Base-by-base conservation (phyloP, 1,284 basidiomycete species). In the Tremellales sp. region DNA sequence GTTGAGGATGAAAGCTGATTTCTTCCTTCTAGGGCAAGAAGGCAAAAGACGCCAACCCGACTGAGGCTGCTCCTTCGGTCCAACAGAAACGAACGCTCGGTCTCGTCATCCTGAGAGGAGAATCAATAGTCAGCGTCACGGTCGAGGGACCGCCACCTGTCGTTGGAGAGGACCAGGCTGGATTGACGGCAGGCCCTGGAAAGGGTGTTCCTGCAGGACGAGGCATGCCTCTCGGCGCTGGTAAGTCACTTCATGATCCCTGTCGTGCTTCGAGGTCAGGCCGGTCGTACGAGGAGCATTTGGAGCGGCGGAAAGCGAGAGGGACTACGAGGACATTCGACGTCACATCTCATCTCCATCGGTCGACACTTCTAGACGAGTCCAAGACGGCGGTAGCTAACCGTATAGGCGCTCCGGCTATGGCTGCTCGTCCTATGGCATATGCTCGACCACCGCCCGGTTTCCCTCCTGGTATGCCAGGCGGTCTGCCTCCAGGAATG, bases 111-210 rank as follows among this genome's bases (percentile, higher is more conserved):
- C 77, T 98, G 59, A 83, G 96, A 53, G 96, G 96, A 53, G 96
- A 98, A 76, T 90, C 89, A 1, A 89, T 98, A 41, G 94, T 99
- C 65, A 92, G 88, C 65, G 80, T 98, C 61, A 87, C 84, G 54
- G 91, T 97, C 22, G 96, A 97, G 73, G 94, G 93, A 3, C 94
- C 94, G 2, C 96, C 96, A 39, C 93, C 96, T n/a, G 87, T 92
- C 49, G 86, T 89, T 17, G 86, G 89, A 65, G 92, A 92, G 73
- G 86, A 89, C 76, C 84, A 83, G 64, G 80, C 76, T 49, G 84
- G 59, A n/a, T 52, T 72, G 49, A 54, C 60, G 40, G 80, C 83
- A 52, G 96, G 94, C 47, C 90, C 93, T 66, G 96, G 96, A 57
- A 84, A 87, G 54, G 96, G 92, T 62, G 85, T 90, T 77, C 89